Percentiles rank a stretch among this genome's conserved stretches.
These are phyloP conservation scores for Myotisia sp. DNA, from an alignment of 2,329 filamentous ascomycete species.

Conservation along the genomic window DNA sequence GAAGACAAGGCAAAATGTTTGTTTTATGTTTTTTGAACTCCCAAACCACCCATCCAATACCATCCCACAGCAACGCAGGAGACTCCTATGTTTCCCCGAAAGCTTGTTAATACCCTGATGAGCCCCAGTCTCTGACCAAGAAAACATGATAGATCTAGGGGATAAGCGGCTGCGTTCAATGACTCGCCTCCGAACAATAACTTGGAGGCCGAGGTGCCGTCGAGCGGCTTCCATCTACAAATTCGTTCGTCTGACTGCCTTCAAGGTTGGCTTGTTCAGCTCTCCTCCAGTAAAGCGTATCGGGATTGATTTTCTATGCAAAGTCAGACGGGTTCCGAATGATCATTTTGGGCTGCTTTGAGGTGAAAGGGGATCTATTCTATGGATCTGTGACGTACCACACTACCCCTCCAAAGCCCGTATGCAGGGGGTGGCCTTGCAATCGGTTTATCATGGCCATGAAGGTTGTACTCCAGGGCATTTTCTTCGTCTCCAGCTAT, in stretches of 20 bases:
- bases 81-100: no score
- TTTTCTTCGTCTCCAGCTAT: no score
- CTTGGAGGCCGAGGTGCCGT: slow-evolving; percentile 50
- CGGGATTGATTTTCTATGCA: slow-evolving; percentile 65
- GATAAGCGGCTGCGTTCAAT: no score
- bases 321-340: not conserved
- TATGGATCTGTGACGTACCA: slow-evolving; percentile 42
- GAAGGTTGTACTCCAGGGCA: no score
- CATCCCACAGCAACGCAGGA: no score
- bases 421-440: slow-evolving; percentile 62
- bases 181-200: slow-evolving; percentile 64
- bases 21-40: no score
- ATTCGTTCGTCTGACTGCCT: not conserved
- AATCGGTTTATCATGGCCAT: no score
- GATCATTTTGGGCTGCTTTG: not conserved
- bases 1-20: no score
- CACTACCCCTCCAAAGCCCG: slow-evolving; percentile 68
- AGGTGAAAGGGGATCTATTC: not conserved
- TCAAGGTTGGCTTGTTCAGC: slow-evolving; percentile 26
- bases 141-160: no score
- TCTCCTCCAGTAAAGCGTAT: slow-evolving; percentile 67
- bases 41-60: no score
- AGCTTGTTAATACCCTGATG: no score
- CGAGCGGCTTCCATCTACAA: slow-evolving; percentile 13
- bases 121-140: no score